Evolutionary conservation across 805 yeast genomes (phyloP).

Genomic region (Wickerhamomyces bisporus): DNA sequence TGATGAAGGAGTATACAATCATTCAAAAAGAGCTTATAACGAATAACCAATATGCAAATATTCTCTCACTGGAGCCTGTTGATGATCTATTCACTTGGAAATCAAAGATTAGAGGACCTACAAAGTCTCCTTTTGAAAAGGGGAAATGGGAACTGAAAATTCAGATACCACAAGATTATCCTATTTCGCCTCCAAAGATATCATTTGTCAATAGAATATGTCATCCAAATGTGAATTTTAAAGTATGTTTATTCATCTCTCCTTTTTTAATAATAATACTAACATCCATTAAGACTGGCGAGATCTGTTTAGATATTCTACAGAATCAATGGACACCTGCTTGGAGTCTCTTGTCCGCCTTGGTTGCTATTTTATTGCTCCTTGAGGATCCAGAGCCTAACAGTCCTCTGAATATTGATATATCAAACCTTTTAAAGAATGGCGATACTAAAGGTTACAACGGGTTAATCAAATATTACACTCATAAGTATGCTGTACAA

Average conservation of each 20-base stretch:
- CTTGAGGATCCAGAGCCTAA: constrained; percentile 64
- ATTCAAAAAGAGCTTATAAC: constrained; percentile 25
- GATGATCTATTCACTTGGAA: constrained; percentile 47
- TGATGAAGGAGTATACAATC: constrained; percentile 31
- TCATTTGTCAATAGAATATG: constrained; percentile 37
- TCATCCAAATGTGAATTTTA: constrained; percentile 45
- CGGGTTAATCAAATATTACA: constrained; percentile 37
- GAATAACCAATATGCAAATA: constrained; percentile 23
- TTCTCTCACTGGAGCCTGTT: constrained; percentile 41
- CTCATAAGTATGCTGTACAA: constrained; percentile 19
- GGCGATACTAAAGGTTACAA: constrained; percentile 41
- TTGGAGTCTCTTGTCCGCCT: constrained; percentile 53
- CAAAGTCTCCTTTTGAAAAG: constrained; percentile 45
- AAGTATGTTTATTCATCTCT: constrained; percentile 2
- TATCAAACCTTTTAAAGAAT: constrained; percentile 52
- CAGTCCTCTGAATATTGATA: constrained; percentile 66
- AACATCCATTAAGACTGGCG: constrained; percentile 40
- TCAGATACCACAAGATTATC: constrained; percentile 43
- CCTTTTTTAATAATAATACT: neutral
- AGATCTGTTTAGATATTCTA: constrained; percentile 64
- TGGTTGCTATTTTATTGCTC: constrained; percentile 53
- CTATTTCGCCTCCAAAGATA: constrained; percentile 53
- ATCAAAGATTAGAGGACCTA: constrained; percentile 47
- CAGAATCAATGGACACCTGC: constrained; percentile 68
- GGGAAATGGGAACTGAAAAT: constrained; percentile 49